phyloP scores from a whole-genome alignment of 1,284 basidiomycete species.

The Omphalotus olearius region DNA sequence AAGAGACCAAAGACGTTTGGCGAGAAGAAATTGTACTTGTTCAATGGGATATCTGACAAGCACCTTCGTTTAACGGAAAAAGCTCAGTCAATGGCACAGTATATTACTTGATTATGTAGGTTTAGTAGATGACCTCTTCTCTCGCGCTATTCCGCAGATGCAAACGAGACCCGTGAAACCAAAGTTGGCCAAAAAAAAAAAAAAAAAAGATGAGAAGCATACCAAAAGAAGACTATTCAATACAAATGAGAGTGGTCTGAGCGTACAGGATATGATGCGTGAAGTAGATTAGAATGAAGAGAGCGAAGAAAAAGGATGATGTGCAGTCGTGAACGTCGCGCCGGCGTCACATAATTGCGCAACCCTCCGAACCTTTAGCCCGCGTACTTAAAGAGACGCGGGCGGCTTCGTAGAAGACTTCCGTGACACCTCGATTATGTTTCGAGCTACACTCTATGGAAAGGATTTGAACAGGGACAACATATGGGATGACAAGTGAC shows the following conservation, averaged over 20 bases:
- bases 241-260: neutral
- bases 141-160: too few species aligned
- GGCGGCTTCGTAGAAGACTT: slow-evolving; percentile 89
- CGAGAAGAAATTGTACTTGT: slow-evolving; percentile 69
- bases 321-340: neutral
- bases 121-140: too few species aligned
- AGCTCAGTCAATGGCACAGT: too few species aligned
- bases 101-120: too few species aligned
- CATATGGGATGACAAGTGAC: slow-evolving; percentile 22
- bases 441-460: slow-evolving; percentile 90
- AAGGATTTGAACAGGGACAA: slow-evolving; percentile 4
- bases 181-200: neutral
- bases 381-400: slow-evolving; percentile 76
- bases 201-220: neutral
- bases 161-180: too few species aligned
- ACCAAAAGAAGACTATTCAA: slow-evolving; percentile 3
- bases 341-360: slow-evolving; percentile 47
- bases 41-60: slow-evolving; percentile 57
- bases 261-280: neutral
- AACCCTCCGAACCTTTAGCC: slow-evolving; percentile 58
- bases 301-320: neutral
- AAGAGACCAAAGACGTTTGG: slow-evolving; percentile 52
- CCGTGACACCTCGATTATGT: slow-evolving; percentile 88
- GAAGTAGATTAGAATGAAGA: neutral
- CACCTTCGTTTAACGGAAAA: neutral